A percentile compares a stretch with the other conserved stretches of the same genome.
phyloP scores from a whole-genome alignment of 2,329 filamentous ascomycete genomes.

The Alternaria incomplexa region DNA sequence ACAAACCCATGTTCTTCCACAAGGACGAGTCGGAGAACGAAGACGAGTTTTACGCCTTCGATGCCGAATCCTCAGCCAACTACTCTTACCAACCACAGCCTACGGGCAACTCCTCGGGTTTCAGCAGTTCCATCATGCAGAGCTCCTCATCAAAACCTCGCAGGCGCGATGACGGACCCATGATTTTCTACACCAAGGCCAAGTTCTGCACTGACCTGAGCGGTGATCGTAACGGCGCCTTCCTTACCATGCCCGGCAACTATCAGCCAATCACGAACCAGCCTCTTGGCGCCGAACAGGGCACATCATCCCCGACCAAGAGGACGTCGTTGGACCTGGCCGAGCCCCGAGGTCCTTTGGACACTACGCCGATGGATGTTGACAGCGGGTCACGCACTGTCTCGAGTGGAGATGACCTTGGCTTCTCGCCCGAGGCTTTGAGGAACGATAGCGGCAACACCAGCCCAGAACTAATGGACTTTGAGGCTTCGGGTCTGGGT shows the following conservation, averaged over 20 bases:
- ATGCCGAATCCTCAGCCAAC: conserved; percentile 33
- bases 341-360: conserved; percentile 35
- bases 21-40: conserved; percentile 52
- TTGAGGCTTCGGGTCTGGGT: conserved; percentile 62
- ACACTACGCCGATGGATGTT: conserved; percentile 25
- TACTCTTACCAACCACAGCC: conserved; percentile 38
- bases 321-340: conserved; percentile 28
- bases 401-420: conserved; percentile 40
- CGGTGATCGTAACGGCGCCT: conserved; percentile 58
- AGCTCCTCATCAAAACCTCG: conserved; percentile 54
- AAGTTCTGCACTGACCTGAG: conserved; percentile 82
- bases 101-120: conserved; percentile 49
- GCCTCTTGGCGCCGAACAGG: conserved; percentile 36
- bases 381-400: conserved; percentile 41
- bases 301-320: not conserved
- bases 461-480: conserved; percentile 41
- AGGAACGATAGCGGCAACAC: conserved; percentile 29
- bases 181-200: conserved; percentile 83
- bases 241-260: conserved; percentile 21
- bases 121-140: conserved; percentile 55
- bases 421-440: conserved; percentile 45
- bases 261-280: conserved; percentile 43
- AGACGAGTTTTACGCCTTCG: conserved; percentile 43
- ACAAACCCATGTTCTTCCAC: conserved; percentile 57
- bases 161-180: conserved; percentile 71